A percentile compares a stretch with the other conserved stretches of the same genome.
Conservation (phyloP, 805 yeast genomes). For the Sporopachydermia lactativora region DNA sequence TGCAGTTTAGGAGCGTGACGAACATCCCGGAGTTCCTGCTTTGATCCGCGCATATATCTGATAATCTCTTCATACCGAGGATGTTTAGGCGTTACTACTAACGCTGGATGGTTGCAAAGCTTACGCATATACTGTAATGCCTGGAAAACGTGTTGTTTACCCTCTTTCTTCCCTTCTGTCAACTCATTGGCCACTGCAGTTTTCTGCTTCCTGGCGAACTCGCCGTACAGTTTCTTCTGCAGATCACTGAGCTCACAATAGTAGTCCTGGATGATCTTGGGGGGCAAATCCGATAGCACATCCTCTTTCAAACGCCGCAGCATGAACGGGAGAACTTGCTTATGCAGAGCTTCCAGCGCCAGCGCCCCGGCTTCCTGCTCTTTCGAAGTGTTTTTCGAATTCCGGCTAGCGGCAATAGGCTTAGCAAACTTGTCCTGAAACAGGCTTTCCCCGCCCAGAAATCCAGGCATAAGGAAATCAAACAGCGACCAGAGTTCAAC, state of each 20-base stretch:
- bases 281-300: conserved; percentile 90
- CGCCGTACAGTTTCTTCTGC: conserved; percentile 77
- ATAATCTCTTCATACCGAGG: conserved; percentile 68
- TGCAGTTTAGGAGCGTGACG: conserved; percentile 82
- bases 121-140: conserved; percentile 96
- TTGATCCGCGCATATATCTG: conserved; percentile 40
- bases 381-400: conserved; percentile 73
- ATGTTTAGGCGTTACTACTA: conserved; percentile 70
- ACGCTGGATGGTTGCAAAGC: conserved; percentile 90
- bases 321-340: conserved; percentile 94
- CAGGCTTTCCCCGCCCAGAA: conserved; percentile 84
- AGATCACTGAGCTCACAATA: conserved; percentile 90
- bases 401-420: conserved; percentile 90
- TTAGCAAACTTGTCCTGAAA: conserved; percentile 95
- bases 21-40: conserved; percentile 52
- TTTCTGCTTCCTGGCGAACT: conserved; percentile 80
- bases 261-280: conserved; percentile 95
- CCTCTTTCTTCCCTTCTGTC: conserved; percentile 28
- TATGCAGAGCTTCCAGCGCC: conserved; percentile 90
- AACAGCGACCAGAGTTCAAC: conserved; percentile 94
- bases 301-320: conserved; percentile 92
- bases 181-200: conserved; percentile 53
- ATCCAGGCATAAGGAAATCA: conserved; percentile 98
- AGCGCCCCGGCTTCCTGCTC: conserved; percentile 97
- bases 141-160: conserved; percentile 89